Evolutionary conservation across 2,329 filamentous ascomycete species (phyloP), one percentile per base, ranked within the genome.

Genomic region (Leptographium radiaticola): DNA sequence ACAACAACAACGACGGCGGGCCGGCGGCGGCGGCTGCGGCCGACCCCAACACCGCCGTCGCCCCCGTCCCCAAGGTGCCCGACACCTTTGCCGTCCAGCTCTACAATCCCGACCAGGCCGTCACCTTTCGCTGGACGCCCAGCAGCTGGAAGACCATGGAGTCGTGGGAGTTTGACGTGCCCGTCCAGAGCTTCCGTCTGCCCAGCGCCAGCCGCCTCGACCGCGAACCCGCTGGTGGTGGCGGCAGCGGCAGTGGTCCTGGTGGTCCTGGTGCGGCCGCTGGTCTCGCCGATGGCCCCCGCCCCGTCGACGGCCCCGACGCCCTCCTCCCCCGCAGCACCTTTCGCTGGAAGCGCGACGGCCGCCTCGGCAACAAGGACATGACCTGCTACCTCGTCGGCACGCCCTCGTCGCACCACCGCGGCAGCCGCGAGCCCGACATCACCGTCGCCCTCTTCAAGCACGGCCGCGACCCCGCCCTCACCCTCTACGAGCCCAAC

Each of bases 401-500:
- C 16, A 87, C 0, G 80, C 79, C 34, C 20, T 16, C 33, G 10
- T 12, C 34, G 12, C 20, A 43, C 43, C 30, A 20, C 51, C 15
- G 45, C 38, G 16, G 25, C 49, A 33, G 87, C 73, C 86, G 76
- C 71, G 93, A 98, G 66, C 91, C 93, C 0, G 93, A 97, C 68
- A 97, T 97, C 61, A 90, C 89, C 0, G 77, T 97, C n/a, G 89
- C 89, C 2, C 78, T 97, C 62, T 95, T 90, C 73, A 83, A 85
- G 59, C 77, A 79, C 18, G 74, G 84, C 31, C 70, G 73, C 49
- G 87, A 90, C 61, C 72, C 70, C 39, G 65, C 67, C 34, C 69
- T 97, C 55, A 95, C 90, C 2, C 77, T 98, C 44, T 96, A 97
- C 71, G 87, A 98, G 68, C 87, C 91, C 6, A 97, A 97, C 65